These are phyloP conservation scores for Exophiala viscosa DNA, from an alignment of 2,329 filamentous ascomycete species.

Conservation along the genomic window DNA sequence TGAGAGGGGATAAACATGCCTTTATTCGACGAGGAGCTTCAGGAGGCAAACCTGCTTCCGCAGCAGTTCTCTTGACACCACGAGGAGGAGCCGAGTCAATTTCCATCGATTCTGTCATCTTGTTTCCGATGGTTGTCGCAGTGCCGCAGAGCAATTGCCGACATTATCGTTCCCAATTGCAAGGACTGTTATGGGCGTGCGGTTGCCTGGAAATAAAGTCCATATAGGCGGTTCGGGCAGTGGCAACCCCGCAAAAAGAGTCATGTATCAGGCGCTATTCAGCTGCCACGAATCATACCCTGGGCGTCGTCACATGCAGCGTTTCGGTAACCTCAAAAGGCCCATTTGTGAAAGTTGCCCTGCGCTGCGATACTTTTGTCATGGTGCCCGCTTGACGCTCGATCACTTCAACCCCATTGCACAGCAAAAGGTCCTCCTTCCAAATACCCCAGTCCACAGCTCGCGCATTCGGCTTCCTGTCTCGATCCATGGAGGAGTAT, in stretches of 20 bases:
- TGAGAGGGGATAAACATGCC: slow-evolving; percentile 31
- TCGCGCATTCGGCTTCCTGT: not conserved
- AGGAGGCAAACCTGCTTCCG: slow-evolving; percentile 38
- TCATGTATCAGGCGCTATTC: not conserved
- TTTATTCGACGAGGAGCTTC: slow-evolving; percentile 49
- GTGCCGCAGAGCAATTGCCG: not conserved
- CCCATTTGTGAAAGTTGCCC: too few relatives aligned
- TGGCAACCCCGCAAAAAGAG: not conserved
- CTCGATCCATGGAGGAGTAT: slow-evolving; percentile 12
- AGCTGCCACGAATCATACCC: not conserved
- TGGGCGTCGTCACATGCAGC: not conserved
- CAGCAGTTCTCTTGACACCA: slow-evolving; percentile 50
- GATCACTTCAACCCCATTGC: too few relatives aligned
- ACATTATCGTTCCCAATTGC: too few relatives aligned
- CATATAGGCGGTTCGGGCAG: not conserved
- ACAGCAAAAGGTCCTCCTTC: not conserved
- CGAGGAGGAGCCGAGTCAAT: slow-evolving; percentile 36
- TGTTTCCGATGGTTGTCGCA: not conserved
- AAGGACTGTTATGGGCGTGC: too few relatives aligned
- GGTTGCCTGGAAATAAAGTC: not conserved
- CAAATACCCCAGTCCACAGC: not conserved
- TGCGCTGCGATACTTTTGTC: too few relatives aligned
- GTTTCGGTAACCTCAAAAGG: not conserved
- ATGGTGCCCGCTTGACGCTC: too few relatives aligned
- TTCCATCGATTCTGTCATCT: slow-evolving; percentile 44